phyloP scores from a whole-genome alignment of 2,329 filamentous ascomycete genomes.

The Calonectria crousiana region DNA sequence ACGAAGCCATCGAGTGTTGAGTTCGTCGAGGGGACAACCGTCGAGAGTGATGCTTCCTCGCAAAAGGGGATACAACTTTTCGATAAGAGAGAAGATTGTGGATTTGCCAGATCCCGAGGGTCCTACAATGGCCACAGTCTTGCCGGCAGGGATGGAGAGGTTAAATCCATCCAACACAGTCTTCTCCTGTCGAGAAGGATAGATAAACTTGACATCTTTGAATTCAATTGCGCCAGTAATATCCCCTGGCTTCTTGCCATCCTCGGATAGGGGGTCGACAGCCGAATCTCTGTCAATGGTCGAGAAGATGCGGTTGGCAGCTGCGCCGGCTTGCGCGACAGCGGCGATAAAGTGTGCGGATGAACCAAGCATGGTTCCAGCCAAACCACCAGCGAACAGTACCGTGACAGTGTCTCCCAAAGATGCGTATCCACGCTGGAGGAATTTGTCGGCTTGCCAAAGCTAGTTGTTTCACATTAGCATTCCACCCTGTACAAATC shows the following conservation, averaged over 20 bases:
- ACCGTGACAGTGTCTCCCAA: neutral
- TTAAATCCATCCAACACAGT: neutral
- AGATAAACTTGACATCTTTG: constrained; percentile 47
- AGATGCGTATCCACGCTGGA: neutral
- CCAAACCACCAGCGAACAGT: neutral
- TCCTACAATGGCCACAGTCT: constrained; percentile 13
- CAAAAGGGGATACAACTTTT: constrained; percentile 3
- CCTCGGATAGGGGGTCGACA: constrained; percentile 49
- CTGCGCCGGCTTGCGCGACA: constrained; percentile 71
- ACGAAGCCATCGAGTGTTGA: constrained; percentile 14
- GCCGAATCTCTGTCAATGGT: constrained; percentile 79
- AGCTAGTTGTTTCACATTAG: neutral
- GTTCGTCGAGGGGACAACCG: neutral
- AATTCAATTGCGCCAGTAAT: constrained; percentile 56
- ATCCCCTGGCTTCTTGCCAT: constrained; percentile 42
- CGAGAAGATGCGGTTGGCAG: constrained; percentile 84
- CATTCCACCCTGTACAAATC: neutral
- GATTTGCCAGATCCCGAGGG: constrained; percentile 16
- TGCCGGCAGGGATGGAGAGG: constrained; percentile 1
- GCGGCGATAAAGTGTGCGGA: neutral
- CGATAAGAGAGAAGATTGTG: constrained; percentile 4
- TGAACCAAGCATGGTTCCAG: neutral
- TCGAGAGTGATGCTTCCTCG: constrained; percentile 6
- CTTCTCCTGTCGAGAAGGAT: constrained; percentile 12
- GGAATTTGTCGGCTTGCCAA: neutral